Evolutionary conservation across 2,329 filamentous ascomycete species (phyloP).

Genomic region (Pseudogymnoascus sp.): DNA sequence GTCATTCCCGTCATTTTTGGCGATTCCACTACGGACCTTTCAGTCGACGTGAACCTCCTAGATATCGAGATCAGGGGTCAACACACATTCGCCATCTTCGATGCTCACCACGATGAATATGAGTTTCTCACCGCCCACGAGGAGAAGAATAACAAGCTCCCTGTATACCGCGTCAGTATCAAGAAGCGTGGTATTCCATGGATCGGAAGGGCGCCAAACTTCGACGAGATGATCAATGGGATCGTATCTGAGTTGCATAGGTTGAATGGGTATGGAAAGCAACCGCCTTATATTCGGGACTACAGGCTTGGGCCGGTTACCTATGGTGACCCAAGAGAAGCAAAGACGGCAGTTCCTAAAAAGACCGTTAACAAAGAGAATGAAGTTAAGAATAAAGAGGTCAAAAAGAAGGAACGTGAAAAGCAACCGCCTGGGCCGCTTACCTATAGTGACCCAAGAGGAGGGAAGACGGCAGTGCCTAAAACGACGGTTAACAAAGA

Average conservation of each 20-base stretch:
- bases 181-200: background rate
- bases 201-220: background rate
- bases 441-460: too few species aligned
- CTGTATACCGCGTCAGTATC: background rate
- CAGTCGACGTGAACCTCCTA: background rate
- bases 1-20: background rate
- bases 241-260: background rate
- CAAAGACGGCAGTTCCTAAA: background rate
- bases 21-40: background rate
- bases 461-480: constrained; percentile 13
- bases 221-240: background rate
- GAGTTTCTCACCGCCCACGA: background rate
- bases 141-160: background rate
- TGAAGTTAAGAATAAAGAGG: background rate
- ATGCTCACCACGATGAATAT: background rate
- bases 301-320: constrained; percentile 1
- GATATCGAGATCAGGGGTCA: background rate
- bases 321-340: constrained; percentile 12
- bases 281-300: constrained; percentile 5
- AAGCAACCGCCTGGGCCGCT: too few species aligned
- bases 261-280: background rate
- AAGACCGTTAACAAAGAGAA: too few species aligned
- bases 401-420: background rate
- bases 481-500: constrained; percentile 3
- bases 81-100: background rate